These are phyloP conservation scores for Saraca asoca DNA, from an alignment of 331 rosid genomes.

Conservation along the genomic window DNA sequence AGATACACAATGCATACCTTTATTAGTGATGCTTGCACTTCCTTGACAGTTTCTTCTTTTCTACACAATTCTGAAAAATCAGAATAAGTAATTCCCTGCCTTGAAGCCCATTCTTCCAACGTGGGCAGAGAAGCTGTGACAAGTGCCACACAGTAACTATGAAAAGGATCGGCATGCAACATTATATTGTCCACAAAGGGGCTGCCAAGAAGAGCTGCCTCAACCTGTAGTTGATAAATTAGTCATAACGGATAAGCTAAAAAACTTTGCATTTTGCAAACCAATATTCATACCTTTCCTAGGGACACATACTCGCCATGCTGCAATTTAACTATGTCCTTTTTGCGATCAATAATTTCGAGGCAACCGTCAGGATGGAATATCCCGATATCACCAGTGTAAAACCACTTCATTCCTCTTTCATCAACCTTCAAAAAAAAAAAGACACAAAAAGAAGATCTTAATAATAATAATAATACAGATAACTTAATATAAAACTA, in stretches of 20 bases:
- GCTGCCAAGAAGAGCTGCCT: slow-evolving; percentile 79
- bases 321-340: slow-evolving; percentile 97
- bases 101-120: slow-evolving; percentile 78
- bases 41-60: slow-evolving; percentile 71
- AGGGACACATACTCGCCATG: slow-evolving; percentile 97
- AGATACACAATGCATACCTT: slow-evolving; percentile 57
- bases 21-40: slow-evolving; percentile 64
- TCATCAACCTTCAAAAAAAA: slow-evolving; percentile 69
- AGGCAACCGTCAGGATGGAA: slow-evolving; percentile 91
- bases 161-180: slow-evolving; percentile 93
- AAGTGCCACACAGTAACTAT: slow-evolving; percentile 81
- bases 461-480: neutral
- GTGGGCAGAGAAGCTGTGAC: slow-evolving; percentile 70
- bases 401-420: slow-evolving; percentile 91
- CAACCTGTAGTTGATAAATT: slow-evolving; percentile 65
- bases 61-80: slow-evolving; percentile 64
- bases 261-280: slow-evolving; percentile 25
- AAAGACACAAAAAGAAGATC: slow-evolving; percentile 13
- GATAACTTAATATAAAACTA: neutral
- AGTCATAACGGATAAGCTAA: slow-evolving; percentile 31
- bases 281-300: slow-evolving; percentile 70
- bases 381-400: slow-evolving; percentile 88
- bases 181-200: slow-evolving; percentile 75
- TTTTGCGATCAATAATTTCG: slow-evolving; percentile 92
- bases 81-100: slow-evolving; percentile 62